Base-by-base conservation (phyloP, 192 early-diverging fungal genomes). In the Dissophora ornata region DNA sequence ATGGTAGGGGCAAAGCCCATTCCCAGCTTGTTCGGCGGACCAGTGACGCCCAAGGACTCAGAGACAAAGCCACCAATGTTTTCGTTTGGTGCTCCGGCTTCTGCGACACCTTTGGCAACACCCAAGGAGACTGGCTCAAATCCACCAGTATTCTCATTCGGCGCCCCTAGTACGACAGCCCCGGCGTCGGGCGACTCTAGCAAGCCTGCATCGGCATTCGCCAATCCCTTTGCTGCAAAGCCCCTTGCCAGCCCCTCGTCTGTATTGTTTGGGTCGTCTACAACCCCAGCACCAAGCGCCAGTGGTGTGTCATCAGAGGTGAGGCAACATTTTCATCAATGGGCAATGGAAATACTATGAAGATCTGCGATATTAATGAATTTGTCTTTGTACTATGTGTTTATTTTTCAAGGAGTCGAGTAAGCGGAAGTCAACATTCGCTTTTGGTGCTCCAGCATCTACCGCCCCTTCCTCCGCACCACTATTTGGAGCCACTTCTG, bases 151-250 rank as follows among this genome's bases (percentile, higher is more conserved):
- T 13, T 13, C 7, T 13, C 13, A 13, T 38, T 38, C 13, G 36
- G 36, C 13, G 36, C 36, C 13, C 36, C 36, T 13, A 38, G 36
- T 13, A 13, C 36, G 36, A 38, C 36, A 13, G 6, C 36, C 6
- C 13, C 36, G 36, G 13, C 36, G 13, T 38, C 36, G 6, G 36
- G 36, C 36, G 29, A 42, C 29, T 24, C 44, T 21, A 12, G 29
- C 42, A 5, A 67, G 44, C 8, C 21, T 46, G 4, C 40, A 38
- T 6, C 52, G 2, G 4, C 46, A 29, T 38, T 57, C 15, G 16
- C 57, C 8, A 69, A 44, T 32, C 51, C 41, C 13, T 54, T 55
- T 55, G 62, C 40, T 42, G 10, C 38, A 15, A 63, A 63, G n/a
- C 12, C 38, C 30, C 54, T 38, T n/a, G 28, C 36, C 50, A 19